Evolutionary conservation across 306 rosid genomes (phyloP).

Genomic region (Arachis stenosperma): DNA sequence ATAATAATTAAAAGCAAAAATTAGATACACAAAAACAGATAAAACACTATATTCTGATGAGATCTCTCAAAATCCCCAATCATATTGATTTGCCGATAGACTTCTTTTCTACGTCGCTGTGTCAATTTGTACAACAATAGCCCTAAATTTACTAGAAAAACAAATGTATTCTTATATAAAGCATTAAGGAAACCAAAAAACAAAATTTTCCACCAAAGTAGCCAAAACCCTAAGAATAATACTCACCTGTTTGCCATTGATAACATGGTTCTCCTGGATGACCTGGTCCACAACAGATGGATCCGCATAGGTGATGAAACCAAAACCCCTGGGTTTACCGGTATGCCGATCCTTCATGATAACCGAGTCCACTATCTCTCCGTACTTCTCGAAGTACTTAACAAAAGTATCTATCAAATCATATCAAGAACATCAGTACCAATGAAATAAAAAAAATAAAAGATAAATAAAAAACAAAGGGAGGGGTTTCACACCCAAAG

Average conservation of each 20-base stretch:
- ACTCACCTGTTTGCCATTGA: constrained; percentile 69
- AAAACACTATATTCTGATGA: background rate
- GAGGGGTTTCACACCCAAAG: constrained; percentile 52
- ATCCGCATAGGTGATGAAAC: constrained; percentile 85
- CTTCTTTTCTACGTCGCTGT: too few species aligned
- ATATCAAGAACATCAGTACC: background rate
- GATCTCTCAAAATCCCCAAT: background rate
- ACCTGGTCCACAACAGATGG: constrained; percentile 86
- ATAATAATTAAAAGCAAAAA: background rate
- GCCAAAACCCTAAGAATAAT: background rate
- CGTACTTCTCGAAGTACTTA: constrained; percentile 84
- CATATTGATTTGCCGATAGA: background rate
- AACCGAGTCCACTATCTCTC: constrained; percentile 89
- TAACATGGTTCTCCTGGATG: constrained; percentile 74
- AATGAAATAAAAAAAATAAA: background rate
- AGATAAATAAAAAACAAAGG: background rate
- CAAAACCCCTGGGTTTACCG: constrained; percentile 87
- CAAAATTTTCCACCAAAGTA: background rate
- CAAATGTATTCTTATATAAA: background rate
- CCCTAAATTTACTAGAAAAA: background rate
- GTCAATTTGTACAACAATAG: background rate
- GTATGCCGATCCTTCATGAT: constrained; percentile 91
- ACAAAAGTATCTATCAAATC: constrained; percentile 62
- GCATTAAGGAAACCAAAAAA: background rate
- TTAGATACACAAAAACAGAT: background rate